phyloP scores from a whole-genome alignment of 306 rosid species.

The Bauhinia variegata region DNA sequence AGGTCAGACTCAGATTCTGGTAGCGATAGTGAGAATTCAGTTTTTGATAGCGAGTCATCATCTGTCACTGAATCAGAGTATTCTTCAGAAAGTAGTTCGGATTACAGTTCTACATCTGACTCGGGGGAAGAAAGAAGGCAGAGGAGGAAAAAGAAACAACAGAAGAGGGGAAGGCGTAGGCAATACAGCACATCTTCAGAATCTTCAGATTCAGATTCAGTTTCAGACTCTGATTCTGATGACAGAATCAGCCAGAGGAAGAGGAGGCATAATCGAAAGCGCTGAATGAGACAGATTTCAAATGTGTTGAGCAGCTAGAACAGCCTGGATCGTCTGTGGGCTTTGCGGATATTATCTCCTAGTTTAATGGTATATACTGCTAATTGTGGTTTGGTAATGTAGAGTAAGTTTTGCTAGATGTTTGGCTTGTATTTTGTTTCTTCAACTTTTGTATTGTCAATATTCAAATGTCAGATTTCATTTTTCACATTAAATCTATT shows the following conservation, averaged over 20 bases:
- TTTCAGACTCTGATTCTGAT: conserved; percentile 83
- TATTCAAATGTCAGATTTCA: conserved; percentile 27
- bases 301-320: conserved; percentile 18
- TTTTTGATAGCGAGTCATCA: conserved; percentile 79
- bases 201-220: conserved; percentile 72
- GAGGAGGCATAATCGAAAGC: conserved; percentile 66
- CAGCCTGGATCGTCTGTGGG: conserved; percentile 1
- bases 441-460: conserved; percentile 14
- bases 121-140: conserved; percentile 78
- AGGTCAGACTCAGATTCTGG: conserved; percentile 59
- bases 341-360: neutral
- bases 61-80: conserved; percentile 79
- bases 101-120: conserved; percentile 75
- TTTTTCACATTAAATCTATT: conserved; percentile 19
- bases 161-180: conserved; percentile 55
- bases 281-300: conserved; percentile 31
- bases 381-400: conserved; percentile 30
- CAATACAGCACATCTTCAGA: conserved; percentile 80
- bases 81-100: conserved; percentile 80
- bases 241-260: conserved; percentile 66
- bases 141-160: conserved; percentile 74
- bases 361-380: conserved; percentile 22
- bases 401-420: conserved; percentile 35
- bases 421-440: conserved; percentile 21
- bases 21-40: conserved; percentile 87